Evolutionary conservation across 176 grass and related monocot genomes (phyloP).

Genomic region (Alopecurus myosuroides): DNA sequence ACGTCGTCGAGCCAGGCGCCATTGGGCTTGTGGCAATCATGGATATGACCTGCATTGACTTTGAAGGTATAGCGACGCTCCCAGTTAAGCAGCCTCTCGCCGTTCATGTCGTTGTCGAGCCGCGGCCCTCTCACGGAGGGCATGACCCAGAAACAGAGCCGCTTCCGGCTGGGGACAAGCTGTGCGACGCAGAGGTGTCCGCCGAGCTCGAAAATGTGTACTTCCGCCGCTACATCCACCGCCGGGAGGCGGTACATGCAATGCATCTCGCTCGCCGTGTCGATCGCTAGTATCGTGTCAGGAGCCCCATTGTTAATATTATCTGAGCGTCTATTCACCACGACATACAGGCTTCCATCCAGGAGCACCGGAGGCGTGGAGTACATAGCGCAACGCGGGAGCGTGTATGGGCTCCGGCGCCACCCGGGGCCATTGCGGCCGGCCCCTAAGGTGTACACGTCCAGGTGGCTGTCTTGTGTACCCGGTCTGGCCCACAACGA

Average conservation of each 20-base stretch:
- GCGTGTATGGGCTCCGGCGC: neutral
- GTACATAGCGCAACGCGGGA: neutral
- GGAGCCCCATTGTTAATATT: neutral
- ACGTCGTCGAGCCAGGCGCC: neutral
- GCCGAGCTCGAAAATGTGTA: neutral
- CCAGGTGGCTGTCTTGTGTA: neutral
- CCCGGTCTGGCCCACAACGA: neutral
- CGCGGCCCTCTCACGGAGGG: neutral
- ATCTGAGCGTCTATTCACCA: neutral
- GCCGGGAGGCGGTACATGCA: neutral
- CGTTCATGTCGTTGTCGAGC: neutral
- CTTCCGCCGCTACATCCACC: neutral
- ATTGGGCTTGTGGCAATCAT: too few relatives aligned
- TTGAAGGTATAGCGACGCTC: neutral
- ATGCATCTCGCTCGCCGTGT: neutral
- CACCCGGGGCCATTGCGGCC: neutral
- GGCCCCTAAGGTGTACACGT: neutral
- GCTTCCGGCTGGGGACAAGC: neutral
- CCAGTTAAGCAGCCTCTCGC: neutral
- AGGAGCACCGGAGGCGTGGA: neutral
- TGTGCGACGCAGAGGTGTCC: neutral
- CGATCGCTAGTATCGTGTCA: neutral
- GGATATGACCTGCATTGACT: neutral
- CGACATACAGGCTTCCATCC: neutral
- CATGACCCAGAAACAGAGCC: neutral